phyloP scores from a whole-genome alignment of 345 rosid species.

The Citrus cavaleriei region DNA sequence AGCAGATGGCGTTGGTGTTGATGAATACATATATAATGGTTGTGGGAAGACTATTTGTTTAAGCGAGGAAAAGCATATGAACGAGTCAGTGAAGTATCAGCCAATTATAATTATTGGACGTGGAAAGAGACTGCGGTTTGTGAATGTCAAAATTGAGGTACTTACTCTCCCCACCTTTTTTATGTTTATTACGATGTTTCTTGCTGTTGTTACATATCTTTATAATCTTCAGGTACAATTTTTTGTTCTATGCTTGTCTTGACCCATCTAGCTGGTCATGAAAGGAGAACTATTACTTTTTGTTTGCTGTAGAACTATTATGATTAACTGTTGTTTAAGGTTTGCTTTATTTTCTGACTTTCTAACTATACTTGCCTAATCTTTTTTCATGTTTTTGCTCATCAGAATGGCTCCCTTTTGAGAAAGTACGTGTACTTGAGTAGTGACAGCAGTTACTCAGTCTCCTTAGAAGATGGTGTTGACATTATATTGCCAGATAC shows the following conservation, averaged over 20 bases:
- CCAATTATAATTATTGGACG: slow-evolving; percentile 85
- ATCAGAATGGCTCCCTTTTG: slow-evolving; percentile 85
- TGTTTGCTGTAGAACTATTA: background rate
- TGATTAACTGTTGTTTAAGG: background rate
- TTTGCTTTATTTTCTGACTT: slow-evolving; percentile 7
- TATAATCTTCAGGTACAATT: background rate
- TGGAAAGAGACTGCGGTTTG: slow-evolving; percentile 90
- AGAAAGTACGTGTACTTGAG: slow-evolving; percentile 82
- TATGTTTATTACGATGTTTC: background rate
- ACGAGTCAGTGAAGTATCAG: slow-evolving; percentile 42
- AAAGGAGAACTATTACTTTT: background rate
- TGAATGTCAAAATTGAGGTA: slow-evolving; percentile 91
- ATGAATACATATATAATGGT: slow-evolving; percentile 87
- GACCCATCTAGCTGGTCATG: background rate
- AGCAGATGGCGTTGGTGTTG: slow-evolving; percentile 75
- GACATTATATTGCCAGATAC: slow-evolving; percentile 59
- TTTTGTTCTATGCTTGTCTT: background rate
- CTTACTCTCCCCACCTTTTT: slow-evolving; percentile 12
- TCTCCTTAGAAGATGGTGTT: slow-evolving; percentile 82
- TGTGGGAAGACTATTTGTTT: slow-evolving; percentile 72
- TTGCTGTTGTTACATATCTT: background rate
- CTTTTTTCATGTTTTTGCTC: slow-evolving; percentile 15
- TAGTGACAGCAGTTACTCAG: slow-evolving; percentile 86
- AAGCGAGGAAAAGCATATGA: slow-evolving; percentile 50
- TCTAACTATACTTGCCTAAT: background rate